Evolutionary conservation across 2,329 filamentous ascomycete genomes (phyloP).

Genomic region (Exophiala sp.): DNA sequence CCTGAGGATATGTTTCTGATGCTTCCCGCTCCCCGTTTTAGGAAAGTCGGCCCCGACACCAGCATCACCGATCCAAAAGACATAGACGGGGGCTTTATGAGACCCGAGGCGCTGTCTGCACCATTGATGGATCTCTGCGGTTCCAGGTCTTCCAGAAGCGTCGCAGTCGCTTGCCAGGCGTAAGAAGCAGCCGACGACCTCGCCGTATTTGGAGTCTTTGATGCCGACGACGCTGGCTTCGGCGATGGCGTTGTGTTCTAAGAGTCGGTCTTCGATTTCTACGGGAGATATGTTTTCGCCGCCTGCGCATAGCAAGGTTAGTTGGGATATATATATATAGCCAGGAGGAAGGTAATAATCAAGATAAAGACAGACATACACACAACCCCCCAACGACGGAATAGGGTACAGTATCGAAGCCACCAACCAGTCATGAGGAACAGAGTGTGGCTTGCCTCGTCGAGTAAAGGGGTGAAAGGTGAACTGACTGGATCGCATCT

Average conservation of each 20-base stretch:
- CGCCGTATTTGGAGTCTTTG: slow-evolving; percentile 64
- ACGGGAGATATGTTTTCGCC: slow-evolving; percentile 70
- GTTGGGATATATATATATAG: too few relatives aligned
- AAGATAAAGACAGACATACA: slow-evolving; percentile 36
- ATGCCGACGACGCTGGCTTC: slow-evolving; percentile 66
- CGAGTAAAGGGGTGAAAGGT: too few relatives aligned
- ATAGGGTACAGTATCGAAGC: too few relatives aligned
- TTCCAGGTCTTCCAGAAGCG: slow-evolving; percentile 28
- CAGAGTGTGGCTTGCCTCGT: too few relatives aligned
- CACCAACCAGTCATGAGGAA: too few relatives aligned
- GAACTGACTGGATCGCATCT: too few relatives aligned
- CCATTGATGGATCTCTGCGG: slow-evolving; percentile 55
- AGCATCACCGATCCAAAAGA: slow-evolving; percentile 68
- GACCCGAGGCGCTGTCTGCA: slow-evolving; percentile 55
- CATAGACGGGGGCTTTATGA: slow-evolving; percentile 63
- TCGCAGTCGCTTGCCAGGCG: slow-evolving; percentile 30
- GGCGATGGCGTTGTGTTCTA: slow-evolving; percentile 55
- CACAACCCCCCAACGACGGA: too few relatives aligned
- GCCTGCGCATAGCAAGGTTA: too few relatives aligned
- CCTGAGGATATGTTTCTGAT: too few relatives aligned
- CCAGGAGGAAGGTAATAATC: too few relatives aligned
- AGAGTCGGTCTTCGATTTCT: slow-evolving; percentile 68
- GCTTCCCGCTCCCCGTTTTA: slow-evolving; percentile 66
- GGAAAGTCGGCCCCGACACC: slow-evolving; percentile 53
- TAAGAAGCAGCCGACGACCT: slow-evolving; percentile 63